A percentile compares a stretch with the other conserved stretches of the same genome.
phyloP scores from a whole-genome alignment of 768 basidiomycete genomes.

The Rhizopogon vesiculosus region DNA sequence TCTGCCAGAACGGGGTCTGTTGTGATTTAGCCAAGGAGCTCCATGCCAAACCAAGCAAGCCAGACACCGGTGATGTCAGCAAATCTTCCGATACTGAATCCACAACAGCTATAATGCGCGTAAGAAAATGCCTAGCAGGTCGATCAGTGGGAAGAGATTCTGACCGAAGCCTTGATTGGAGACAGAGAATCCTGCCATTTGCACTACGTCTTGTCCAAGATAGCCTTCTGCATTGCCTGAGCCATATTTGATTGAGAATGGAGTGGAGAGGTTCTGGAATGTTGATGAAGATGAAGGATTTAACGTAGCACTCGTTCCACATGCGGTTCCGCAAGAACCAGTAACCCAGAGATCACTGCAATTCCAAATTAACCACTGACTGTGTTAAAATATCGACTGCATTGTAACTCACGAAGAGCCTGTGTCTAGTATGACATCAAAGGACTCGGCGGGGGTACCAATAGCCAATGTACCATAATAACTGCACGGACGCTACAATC shows the following conservation, averaged over 20 bases:
- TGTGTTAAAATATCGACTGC: neutral
- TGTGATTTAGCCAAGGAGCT: constrained; percentile 35
- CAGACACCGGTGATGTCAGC: constrained; percentile 42
- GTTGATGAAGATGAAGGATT: constrained; percentile 30
- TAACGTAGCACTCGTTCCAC: constrained; percentile 27
- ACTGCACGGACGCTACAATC: constrained; percentile 9
- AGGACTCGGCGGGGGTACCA: constrained; percentile 44
- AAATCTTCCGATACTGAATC: constrained; percentile 31
- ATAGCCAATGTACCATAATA: constrained; percentile 36
- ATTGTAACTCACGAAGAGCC: constrained; percentile 31
- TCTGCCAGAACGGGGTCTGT: constrained; percentile 49
- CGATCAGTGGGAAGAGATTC: neutral
- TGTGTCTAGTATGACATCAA: constrained; percentile 50
- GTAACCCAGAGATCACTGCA: constrained; percentile 49
- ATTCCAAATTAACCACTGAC: constrained; percentile 19
- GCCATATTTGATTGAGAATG: constrained; percentile 43
- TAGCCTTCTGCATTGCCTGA: constrained; percentile 44
- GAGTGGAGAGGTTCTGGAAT: constrained; percentile 29
- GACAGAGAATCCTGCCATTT: constrained; percentile 49
- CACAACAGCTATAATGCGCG: constrained; percentile 29
- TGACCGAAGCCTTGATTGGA: constrained; percentile 39
- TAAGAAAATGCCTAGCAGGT: neutral
- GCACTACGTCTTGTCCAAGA: constrained; percentile 39
- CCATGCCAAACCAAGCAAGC: constrained; percentile 53
- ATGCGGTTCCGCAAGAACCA: constrained; percentile 24